These are phyloP conservation scores for Dalbergia oliveri DNA, from an alignment of 306 rosid genomes.

Conservation along the genomic window DNA sequence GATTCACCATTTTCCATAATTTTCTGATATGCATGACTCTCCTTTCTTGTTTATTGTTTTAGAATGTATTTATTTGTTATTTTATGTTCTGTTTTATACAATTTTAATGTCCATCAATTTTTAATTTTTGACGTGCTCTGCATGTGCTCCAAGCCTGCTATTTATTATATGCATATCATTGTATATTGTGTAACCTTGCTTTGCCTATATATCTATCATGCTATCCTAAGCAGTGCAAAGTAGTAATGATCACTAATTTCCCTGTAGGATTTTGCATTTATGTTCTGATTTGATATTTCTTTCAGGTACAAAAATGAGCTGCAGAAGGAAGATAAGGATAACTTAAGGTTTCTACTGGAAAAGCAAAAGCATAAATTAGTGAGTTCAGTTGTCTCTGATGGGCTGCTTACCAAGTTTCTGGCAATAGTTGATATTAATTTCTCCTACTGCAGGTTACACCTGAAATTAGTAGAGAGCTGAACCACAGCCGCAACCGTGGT, in stretches of 20 bases:
- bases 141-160: not conserved
- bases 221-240: not conserved
- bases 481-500: constrained; percentile 85
- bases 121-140: not conserved
- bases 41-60: not conserved
- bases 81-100: not conserved
- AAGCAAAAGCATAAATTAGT: constrained; percentile 82
- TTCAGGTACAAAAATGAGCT: constrained; percentile 91
- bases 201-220: not conserved
- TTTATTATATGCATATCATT: not conserved
- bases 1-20: constrained; percentile 26
- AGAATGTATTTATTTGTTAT: not conserved
- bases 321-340: constrained; percentile 76
- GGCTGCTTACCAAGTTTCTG: constrained; percentile 38
- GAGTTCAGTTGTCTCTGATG: constrained; percentile 44
- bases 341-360: constrained; percentile 73
- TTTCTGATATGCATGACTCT: not conserved
- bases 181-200: not conserved
- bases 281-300: constrained; percentile 39
- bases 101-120: not conserved
- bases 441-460: constrained; percentile 78
- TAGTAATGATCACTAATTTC: constrained; percentile 15
- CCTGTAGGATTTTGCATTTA: constrained; percentile 18
- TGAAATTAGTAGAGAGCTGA: constrained; percentile 80
- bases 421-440: constrained; percentile 22